Evolutionary conservation across 179 eudicot genomes (phyloP).

Genomic region (Patellifolia procumbens): DNA sequence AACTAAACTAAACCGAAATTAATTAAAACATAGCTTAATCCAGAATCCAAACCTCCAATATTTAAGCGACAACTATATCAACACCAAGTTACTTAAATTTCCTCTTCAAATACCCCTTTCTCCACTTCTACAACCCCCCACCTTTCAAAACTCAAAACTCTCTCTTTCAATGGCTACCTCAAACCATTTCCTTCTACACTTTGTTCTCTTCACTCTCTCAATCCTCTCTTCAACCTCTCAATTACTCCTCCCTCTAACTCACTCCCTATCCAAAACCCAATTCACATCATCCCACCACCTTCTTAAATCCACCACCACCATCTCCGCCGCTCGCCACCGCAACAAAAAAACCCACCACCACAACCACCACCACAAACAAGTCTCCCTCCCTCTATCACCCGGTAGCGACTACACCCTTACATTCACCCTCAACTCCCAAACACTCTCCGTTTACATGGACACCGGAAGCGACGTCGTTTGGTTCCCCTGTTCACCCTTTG

Average conservation of each 20-base stretch:
- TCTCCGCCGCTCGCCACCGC: constrained; percentile 59
- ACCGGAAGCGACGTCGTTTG: constrained; percentile 94
- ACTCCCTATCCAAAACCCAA: constrained; percentile 56
- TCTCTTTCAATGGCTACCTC: constrained; percentile 20
- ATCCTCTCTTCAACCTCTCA: background rate
- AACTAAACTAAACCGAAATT: too few species aligned
- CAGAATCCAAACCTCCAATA: too few species aligned
- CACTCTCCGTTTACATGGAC: constrained; percentile 81
- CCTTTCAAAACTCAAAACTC: constrained; percentile 2
- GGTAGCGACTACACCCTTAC: constrained; percentile 87
- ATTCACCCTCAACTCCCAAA: constrained; percentile 57
- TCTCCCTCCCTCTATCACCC: constrained; percentile 82
- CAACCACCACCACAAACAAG: constrained; percentile 32
- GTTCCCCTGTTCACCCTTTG: constrained; percentile 85
- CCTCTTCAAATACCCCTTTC: too few species aligned
- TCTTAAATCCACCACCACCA: constrained; percentile 64
- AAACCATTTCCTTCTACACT: constrained; percentile 6
- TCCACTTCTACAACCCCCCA: constrained; percentile 20
- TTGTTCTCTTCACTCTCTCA: background rate
- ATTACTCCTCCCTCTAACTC: constrained; percentile 49
- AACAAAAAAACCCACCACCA: too few species aligned
- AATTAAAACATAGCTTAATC: too few species aligned
- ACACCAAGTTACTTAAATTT: too few species aligned
- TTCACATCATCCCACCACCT: constrained; percentile 63
- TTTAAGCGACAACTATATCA: too few species aligned